Base-by-base conservation (phyloP, 768 basidiomycete genomes). In the Kwoniella europaea region DNA sequence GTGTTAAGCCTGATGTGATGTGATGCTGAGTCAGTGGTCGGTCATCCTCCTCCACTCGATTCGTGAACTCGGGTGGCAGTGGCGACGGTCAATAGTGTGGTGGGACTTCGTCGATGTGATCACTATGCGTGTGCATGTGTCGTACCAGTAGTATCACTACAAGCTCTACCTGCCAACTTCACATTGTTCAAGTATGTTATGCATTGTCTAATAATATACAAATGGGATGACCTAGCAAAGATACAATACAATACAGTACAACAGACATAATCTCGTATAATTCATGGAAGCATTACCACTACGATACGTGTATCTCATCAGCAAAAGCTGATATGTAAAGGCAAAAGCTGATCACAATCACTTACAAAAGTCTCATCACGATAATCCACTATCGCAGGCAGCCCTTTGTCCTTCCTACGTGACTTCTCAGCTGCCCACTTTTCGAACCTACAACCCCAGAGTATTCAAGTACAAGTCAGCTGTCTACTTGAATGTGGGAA, bases 401-500 rank as follows among this genome's bases (percentile, higher is more conserved):
- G 61, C 20, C 75, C 76, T 79, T 75, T 76, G 80, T 79, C 85
- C 84, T 79, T 82, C 72, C 87, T 85, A 86, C 85, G 87, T 76
- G 88, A 90, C 82, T 88, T 89, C 84, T 97, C 95, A 43, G 86
- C 87, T 71, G 92, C 90, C 96, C 96, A 98, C 76, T 88, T 90
- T 76, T 90, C 88, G 59, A 98, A 87, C 96, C 95, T 77, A 2
- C 24, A 24, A 24, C 24, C 24, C 24, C 24, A 24, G 24, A 24
- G 2, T 24, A 24, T 24, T 24, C 24, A 2, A 24, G 24, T 24
- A 24, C 24, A 1, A 16, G 16, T 66, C 41, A 67, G 65, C 58
- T 10, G 20, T 35, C 35, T 35, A 29, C 9, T 35, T 2, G 16
- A 29, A 16, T 16, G 6, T 29, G 20, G 57, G 27, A 35, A 50